phyloP scores from a whole-genome alignment of 148 eudicot genomes.

The Vaccinium vitisidaea region DNA sequence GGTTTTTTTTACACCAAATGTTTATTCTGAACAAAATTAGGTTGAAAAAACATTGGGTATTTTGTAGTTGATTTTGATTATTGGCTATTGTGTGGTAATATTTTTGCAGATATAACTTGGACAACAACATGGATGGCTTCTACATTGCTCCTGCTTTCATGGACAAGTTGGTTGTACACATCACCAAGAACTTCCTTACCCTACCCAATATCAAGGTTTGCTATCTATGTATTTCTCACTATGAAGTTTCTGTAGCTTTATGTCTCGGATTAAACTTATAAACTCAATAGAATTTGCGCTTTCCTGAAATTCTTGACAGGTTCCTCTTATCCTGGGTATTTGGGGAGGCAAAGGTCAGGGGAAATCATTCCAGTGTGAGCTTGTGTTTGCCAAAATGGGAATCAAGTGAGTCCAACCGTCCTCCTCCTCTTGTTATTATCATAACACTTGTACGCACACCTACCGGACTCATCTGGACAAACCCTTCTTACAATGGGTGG shows the following conservation, averaged over 20 bases:
- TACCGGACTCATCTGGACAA: background rate
- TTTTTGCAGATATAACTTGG: slow-evolving; percentile 26
- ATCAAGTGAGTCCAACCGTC: slow-evolving; percentile 35
- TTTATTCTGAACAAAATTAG: background rate
- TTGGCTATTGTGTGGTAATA: background rate
- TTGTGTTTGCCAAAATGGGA: slow-evolving; percentile 46
- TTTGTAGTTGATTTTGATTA: background rate
- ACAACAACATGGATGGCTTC: slow-evolving; percentile 35
- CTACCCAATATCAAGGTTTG: slow-evolving; percentile 45
- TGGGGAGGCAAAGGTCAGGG: slow-evolving; percentile 57
- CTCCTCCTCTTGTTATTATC: background rate
- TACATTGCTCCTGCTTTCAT: slow-evolving; percentile 52
- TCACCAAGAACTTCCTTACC: slow-evolving; percentile 41
- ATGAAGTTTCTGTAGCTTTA: background rate
- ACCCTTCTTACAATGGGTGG: background rate
- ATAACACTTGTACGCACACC: background rate
- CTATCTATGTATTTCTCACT: background rate
- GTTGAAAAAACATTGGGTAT: background rate
- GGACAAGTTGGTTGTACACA: slow-evolving; percentile 48
- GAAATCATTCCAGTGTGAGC: slow-evolving; percentile 51
- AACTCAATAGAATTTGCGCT: background rate
- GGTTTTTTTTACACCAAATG: background rate
- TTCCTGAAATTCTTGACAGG: slow-evolving; percentile 18
- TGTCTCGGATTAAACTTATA: background rate
- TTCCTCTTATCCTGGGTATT: slow-evolving; percentile 40